Conservation (phyloP, 1,284 basidiomycete species). For the Rhizopogon hawkerae region DNA sequence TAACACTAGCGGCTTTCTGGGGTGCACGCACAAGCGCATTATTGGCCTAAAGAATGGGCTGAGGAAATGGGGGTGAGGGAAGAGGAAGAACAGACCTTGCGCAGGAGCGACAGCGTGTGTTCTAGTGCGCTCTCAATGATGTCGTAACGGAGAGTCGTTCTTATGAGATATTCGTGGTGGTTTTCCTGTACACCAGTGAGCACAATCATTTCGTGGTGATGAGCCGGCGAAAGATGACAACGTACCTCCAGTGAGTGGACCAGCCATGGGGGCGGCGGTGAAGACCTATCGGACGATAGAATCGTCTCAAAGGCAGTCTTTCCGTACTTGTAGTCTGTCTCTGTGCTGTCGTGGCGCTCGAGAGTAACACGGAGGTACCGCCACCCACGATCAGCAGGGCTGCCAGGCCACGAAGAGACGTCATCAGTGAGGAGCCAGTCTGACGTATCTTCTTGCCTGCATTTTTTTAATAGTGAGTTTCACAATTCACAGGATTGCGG, state of each 20-base stretch:
- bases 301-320: slow-evolving; percentile 74
- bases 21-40: slow-evolving; percentile 47
- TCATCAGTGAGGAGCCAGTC: slow-evolving; percentile 80
- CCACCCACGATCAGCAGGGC: slow-evolving; percentile 77
- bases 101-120: slow-evolving; percentile 61
- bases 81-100: slow-evolving; percentile 44
- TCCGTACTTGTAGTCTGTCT: slow-evolving; percentile 68
- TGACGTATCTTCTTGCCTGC: slow-evolving; percentile 56
- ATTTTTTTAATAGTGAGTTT: slow-evolving; percentile 8
- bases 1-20: slow-evolving; percentile 48
- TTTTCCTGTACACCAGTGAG: slow-evolving; percentile 39
- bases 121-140: slow-evolving; percentile 72
- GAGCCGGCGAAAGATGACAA: slow-evolving; percentile 12
- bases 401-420: slow-evolving; percentile 76
- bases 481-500: slow-evolving; percentile 10
- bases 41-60: slow-evolving; percentile 40
- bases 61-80: slow-evolving; percentile 10
- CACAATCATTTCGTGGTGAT: slow-evolving; percentile 6
- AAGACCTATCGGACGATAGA: slow-evolving; percentile 54
- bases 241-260: slow-evolving; percentile 60
- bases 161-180: slow-evolving; percentile 73
- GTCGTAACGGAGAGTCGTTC: slow-evolving; percentile 68
- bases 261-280: slow-evolving; percentile 76
- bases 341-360: slow-evolving; percentile 66
- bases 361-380: slow-evolving; percentile 78